Evolutionary conservation across 1,284 basidiomycete species (phyloP).

Genomic region (Blastosporella zonata): DNA sequence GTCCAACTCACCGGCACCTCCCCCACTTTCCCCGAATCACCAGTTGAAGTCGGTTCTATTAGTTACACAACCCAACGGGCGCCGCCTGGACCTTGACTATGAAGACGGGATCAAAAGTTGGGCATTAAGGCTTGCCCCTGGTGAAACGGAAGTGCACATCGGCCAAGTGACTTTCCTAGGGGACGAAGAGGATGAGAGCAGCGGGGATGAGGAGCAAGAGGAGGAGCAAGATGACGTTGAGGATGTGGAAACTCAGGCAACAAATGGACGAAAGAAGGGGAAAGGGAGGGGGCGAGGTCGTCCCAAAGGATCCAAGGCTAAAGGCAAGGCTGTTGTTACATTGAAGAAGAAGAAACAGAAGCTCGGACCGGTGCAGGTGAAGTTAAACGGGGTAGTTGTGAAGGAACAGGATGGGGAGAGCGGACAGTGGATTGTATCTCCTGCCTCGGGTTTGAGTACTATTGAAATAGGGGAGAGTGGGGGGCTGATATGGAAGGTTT

Average conservation of each 20-base stretch:
- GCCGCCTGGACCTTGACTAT: slow-evolving; percentile 54
- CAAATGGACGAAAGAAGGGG: slow-evolving; percentile 38
- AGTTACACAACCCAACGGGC: slow-evolving; percentile 53
- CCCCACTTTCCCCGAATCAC: slow-evolving; percentile 40
- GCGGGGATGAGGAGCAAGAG: slow-evolving; percentile 48
- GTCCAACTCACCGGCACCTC: slow-evolving; percentile 42
- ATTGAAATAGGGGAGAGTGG: slow-evolving; percentile 70
- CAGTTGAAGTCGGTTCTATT: slow-evolving; percentile 50
- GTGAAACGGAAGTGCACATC: slow-evolving; percentile 51
- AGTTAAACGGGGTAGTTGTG: slow-evolving; percentile 46
- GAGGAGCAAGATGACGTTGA: slow-evolving; percentile 40
- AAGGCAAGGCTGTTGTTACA: slow-evolving; percentile 31
- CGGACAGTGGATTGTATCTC: slow-evolving; percentile 52
- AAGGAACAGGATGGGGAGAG: slow-evolving; percentile 39
- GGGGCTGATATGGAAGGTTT: slow-evolving; percentile 64
- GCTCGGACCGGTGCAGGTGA: slow-evolving; percentile 47
- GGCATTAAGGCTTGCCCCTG: slow-evolving; percentile 55
- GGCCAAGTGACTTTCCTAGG: slow-evolving; percentile 51
- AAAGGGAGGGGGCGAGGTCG: slow-evolving; percentile 37
- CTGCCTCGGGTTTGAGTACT: slow-evolving; percentile 51
- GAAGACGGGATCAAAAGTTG: slow-evolving; percentile 66
- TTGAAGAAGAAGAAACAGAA: slow-evolving; percentile 39
- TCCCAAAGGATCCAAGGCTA: slow-evolving; percentile 32
- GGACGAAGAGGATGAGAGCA: slow-evolving; percentile 47
- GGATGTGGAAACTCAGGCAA: slow-evolving; percentile 32